Evolutionary conservation across 2,329 filamentous ascomycete species (phyloP).

Genomic region (Plectosphaerella sp.): DNA sequence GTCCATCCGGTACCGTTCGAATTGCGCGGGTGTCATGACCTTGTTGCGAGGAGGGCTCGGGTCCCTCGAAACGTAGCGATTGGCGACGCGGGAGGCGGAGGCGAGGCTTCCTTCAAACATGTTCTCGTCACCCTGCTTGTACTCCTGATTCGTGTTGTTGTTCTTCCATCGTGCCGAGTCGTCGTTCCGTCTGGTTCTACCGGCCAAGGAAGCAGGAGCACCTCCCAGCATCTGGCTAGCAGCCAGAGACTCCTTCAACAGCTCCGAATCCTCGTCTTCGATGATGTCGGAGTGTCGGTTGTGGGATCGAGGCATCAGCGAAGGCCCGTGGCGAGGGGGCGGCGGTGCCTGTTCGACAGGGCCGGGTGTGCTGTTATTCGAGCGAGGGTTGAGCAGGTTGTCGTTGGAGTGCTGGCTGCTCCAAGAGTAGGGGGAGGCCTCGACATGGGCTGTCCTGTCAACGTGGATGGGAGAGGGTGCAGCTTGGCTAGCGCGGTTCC

Average conservation of each 20-base stretch:
- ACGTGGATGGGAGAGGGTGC: conserved; percentile 44
- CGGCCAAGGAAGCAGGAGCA: conserved; percentile 10
- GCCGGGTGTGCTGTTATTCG: conserved; percentile 17
- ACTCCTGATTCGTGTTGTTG: conserved; percentile 15
- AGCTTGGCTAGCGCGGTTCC: conserved; percentile 34
- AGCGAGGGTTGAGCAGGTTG: conserved; percentile 36
- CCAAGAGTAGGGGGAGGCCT: conserved; percentile 43
- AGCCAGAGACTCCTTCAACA: conserved; percentile 48
- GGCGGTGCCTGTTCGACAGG: conserved; percentile 33
- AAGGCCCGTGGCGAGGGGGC: conserved; percentile 32
- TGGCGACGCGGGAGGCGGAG: conserved; percentile 29
- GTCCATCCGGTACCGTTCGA: conserved; percentile 75
- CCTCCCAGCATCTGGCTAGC: conserved; percentile 40
- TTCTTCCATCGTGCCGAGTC: conserved; percentile 26
- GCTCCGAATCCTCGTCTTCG: conserved; percentile 48
- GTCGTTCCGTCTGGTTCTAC: conserved; percentile 33
- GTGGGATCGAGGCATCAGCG: conserved; percentile 20
- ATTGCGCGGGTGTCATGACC: conserved; percentile 86
- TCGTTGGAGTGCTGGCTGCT: conserved; percentile 48
- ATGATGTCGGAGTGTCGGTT: conserved; percentile 30
- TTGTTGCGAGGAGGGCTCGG: conserved; percentile 54
- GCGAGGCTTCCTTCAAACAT: conserved; percentile 46
- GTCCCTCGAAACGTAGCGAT: conserved; percentile 28
- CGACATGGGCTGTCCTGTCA: conserved; percentile 38
- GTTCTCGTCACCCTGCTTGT: conserved; percentile 44